These are phyloP conservation scores for Polyplosphaeria fusca DNA, from an alignment of 495 filamentous ascomycete species.

Conservation along the genomic window DNA sequence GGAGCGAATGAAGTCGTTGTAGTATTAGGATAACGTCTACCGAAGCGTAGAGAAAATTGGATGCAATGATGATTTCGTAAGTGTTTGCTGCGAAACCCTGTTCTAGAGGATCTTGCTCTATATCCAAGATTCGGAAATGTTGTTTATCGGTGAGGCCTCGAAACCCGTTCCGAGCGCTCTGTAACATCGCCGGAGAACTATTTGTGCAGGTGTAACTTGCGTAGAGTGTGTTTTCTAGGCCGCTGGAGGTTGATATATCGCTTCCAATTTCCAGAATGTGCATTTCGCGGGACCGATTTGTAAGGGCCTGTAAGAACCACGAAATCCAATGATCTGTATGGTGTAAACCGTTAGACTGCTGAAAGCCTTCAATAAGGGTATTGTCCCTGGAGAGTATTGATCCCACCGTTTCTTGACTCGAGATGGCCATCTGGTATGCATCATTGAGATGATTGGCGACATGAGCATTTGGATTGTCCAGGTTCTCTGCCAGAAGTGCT, in stretches of 20 bases:
- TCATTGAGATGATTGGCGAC: background rate
- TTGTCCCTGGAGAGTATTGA: background rate
- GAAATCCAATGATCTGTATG: background rate
- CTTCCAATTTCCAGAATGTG: conserved; percentile 19
- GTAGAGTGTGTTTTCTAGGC: no score
- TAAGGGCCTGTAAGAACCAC: background rate
- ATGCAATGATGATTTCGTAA: conserved; percentile 15
- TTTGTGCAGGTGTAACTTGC: conserved; percentile 33
- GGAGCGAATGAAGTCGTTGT: background rate
- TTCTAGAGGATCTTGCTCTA: conserved; percentile 6
- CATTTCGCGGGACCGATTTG: background rate
- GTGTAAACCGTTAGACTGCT: background rate
- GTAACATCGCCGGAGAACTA: conserved; percentile 15
- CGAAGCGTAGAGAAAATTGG: conserved; percentile 11
- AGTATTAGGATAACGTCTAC: background rate
- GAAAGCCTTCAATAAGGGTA: background rate
- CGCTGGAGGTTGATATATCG: no score
- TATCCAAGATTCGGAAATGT: conserved; percentile 19
- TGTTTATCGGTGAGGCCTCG: conserved; percentile 35
- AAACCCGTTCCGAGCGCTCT: background rate
- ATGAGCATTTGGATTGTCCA: background rate
- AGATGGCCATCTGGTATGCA: background rate
- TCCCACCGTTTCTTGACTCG: background rate
- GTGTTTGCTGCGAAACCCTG: conserved; percentile 12
- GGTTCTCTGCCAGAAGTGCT: background rate